phyloP scores from a whole-genome alignment of 306 rosid species.

The Rosa rugosa region DNA sequence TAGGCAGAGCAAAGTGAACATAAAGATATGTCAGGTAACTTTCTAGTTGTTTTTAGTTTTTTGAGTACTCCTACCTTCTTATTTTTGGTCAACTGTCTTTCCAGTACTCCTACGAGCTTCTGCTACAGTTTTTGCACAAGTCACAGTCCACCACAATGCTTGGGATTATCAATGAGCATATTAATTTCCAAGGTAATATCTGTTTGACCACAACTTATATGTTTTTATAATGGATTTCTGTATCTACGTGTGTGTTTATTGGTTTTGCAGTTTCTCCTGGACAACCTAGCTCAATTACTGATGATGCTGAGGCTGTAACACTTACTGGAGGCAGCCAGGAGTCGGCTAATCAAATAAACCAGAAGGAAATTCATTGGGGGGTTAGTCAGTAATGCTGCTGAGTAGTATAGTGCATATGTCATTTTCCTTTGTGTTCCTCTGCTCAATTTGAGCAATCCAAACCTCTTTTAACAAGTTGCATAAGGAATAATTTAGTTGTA shows the following conservation, averaged over 20 bases:
- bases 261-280: constrained; percentile 72
- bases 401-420: constrained; percentile 6
- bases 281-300: constrained; percentile 78
- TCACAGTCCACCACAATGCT: constrained; percentile 76
- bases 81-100: constrained; percentile 29
- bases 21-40: constrained; percentile 90
- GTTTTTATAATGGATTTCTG: background rate
- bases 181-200: constrained; percentile 86
- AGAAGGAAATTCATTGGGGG: constrained; percentile 96
- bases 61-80: constrained; percentile 1
- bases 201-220: constrained; percentile 17
- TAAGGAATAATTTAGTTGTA: background rate
- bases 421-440: background rate
- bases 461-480: background rate
- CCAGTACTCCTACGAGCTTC: constrained; percentile 90
- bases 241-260: constrained; percentile 7
- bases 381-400: constrained; percentile 46
- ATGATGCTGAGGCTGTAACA: constrained; percentile 86
- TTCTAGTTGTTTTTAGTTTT: constrained; percentile 21
- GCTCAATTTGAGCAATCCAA: background rate
- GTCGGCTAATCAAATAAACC: constrained; percentile 74
- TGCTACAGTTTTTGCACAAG: constrained; percentile 83
- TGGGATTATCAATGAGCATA: constrained; percentile 84
- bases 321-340: constrained; percentile 84
- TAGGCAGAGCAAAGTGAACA: constrained; percentile 84